Percentiles rank a stretch among this genome's conserved stretches.
Evolutionary conservation across 2,329 filamentous ascomycete species (phyloP).

Genomic region (Fusarium albosuccineum): DNA sequence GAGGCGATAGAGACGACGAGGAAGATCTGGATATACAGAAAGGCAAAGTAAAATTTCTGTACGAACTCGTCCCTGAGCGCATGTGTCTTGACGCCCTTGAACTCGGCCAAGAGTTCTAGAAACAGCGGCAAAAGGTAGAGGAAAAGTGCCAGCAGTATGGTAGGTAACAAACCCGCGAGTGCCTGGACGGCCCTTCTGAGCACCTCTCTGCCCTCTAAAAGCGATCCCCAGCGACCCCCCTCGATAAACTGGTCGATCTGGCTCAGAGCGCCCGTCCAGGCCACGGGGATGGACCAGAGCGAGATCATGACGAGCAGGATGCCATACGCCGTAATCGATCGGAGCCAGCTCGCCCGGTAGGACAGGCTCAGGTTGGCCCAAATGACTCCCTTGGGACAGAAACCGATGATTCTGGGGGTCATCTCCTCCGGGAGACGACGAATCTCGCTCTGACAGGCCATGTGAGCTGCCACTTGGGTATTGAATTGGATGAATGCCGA

Average conservation of each 20-base stretch:
- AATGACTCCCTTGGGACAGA: conserved; percentile 90
- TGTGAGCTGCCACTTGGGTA: conserved; percentile 95
- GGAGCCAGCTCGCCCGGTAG: conserved; percentile 92
- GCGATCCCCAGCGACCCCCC: conserved; percentile 76
- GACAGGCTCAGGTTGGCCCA: conserved; percentile 98
- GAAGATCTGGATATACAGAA: conserved; percentile 95
- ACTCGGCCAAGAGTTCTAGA: conserved; percentile 77
- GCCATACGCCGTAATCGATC: conserved; percentile 73
- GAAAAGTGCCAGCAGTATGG: conserved; percentile 79
- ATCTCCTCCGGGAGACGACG: conserved; percentile 95
- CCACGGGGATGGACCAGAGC: conserved; percentile 91
- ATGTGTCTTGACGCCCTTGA: conserved; percentile 86
- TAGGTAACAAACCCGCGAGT: conserved; percentile 88
- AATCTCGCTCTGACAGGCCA: conserved; percentile 93
- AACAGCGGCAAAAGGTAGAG: conserved; percentile 86
- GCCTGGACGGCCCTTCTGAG: conserved; percentile 72
- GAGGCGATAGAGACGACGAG: conserved; percentile 89
- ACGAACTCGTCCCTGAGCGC: conserved; percentile 84
- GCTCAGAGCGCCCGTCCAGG: conserved; percentile 85
- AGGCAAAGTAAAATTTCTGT: conserved; percentile 92
- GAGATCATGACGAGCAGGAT: conserved; percentile 82
- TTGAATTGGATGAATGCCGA: conserved; percentile 99
- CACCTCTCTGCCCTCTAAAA: conserved; percentile 72
- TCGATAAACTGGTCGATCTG: conserved; percentile 79
- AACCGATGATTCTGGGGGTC: conserved; percentile 92